phyloP scores from a whole-genome alignment of 805 yeast species.

The Saturnispora serradocipensis region DNA sequence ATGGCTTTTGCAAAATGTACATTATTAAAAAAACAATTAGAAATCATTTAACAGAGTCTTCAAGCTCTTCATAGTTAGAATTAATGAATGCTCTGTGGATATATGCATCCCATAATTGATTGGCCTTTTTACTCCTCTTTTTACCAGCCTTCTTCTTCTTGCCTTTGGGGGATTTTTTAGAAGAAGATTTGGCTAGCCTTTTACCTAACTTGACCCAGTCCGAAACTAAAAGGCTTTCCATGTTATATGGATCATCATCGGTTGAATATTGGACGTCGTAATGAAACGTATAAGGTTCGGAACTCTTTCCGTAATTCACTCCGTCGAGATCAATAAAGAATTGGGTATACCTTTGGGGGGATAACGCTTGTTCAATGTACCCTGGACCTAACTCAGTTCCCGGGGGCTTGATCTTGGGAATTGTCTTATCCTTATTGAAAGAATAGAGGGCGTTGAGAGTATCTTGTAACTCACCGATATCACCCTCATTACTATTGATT shows the following conservation, averaged over 20 bases:
- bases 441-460: conserved; percentile 8
- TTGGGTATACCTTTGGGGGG: conserved; percentile 67
- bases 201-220: conserved; percentile 57
- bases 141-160: conserved; percentile 5
- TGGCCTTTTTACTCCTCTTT: conserved; percentile 12
- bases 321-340: conserved; percentile 55
- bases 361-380: conserved; percentile 56
- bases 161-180: conserved; percentile 18
- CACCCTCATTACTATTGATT: neutral
- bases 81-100: conserved; percentile 53
- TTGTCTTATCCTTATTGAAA: conserved; percentile 43
- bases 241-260: conserved; percentile 44
- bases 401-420: conserved; percentile 51
- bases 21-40: neutral
- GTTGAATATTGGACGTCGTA: conserved; percentile 66
- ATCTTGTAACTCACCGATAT: conserved; percentile 15
- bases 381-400: conserved; percentile 63
- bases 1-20: neutral
- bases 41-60: conserved; percentile 2
- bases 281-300: conserved; percentile 35
- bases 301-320: conserved; percentile 24
- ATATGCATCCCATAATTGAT: conserved; percentile 48
- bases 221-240: conserved; percentile 47
- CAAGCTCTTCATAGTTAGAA: conserved; percentile 50
- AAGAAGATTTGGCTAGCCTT: conserved; percentile 34